These are phyloP conservation scores for Laburnicola sp. DNA, from an alignment of 2,329 filamentous ascomycete species.

Conservation along the genomic window DNA sequence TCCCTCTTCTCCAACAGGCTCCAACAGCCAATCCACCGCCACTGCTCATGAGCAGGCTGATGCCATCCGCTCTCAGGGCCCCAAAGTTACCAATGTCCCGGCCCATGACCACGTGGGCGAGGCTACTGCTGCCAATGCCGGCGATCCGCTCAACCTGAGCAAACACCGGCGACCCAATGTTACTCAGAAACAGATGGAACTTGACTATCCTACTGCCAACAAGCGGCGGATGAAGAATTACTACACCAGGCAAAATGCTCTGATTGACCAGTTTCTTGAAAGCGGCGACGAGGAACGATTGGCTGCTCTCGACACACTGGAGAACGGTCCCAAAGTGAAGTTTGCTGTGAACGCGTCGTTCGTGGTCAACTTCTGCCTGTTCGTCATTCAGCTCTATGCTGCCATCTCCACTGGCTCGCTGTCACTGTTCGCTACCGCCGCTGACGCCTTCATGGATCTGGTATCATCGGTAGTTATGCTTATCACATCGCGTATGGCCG, in stretches of 20 bases:
- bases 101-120: slow-evolving; percentile 26
- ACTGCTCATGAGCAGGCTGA: slow-evolving; percentile 27
- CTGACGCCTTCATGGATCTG: slow-evolving; percentile 67
- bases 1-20: slow-evolving; percentile 23
- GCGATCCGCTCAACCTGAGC: slow-evolving; percentile 44
- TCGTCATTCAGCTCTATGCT: slow-evolving; percentile 62
- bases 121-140: slow-evolving; percentile 21
- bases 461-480: slow-evolving; percentile 66
- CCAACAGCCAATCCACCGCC: slow-evolving; percentile 22
- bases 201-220: slow-evolving; percentile 50
- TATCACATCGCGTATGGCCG: slow-evolving; percentile 62
- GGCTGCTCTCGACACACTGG: slow-evolving; percentile 55
- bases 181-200: slow-evolving; percentile 53
- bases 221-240: slow-evolving; percentile 47
- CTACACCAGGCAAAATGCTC: slow-evolving; percentile 46
- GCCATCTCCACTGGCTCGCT: slow-evolving; percentile 62
- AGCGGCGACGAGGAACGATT: slow-evolving; percentile 60
- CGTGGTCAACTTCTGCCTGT: slow-evolving; percentile 52
- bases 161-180: slow-evolving; percentile 41
- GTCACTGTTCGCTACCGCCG: slow-evolving; percentile 66
- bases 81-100: slow-evolving; percentile 14
- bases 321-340: slow-evolving; percentile 50
- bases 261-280: slow-evolving; percentile 56
- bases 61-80: slow-evolving; percentile 30
- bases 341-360: slow-evolving; percentile 47